phyloP scores from a whole-genome alignment of 2,329 filamentous ascomycete species.

The Claviceps sorghi region DNA sequence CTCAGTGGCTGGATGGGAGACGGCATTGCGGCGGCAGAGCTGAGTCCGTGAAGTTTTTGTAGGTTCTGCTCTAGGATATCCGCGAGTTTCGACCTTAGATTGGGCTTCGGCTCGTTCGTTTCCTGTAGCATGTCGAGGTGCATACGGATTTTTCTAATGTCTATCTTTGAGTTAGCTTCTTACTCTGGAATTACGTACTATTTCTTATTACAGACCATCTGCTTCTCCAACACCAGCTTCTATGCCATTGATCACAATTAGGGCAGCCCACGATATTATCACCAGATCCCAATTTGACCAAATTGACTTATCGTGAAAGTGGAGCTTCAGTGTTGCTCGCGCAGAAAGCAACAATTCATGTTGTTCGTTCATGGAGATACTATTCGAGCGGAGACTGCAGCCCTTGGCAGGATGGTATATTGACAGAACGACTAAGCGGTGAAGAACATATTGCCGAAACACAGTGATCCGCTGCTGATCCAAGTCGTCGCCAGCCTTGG shows the following conservation, averaged over 20 bases:
- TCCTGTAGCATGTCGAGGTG: constrained; percentile 16
- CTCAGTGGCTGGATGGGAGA: constrained; percentile 6
- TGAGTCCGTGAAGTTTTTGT: constrained; percentile 12
- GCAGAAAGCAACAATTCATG: constrained; percentile 27
- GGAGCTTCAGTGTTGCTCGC: constrained; percentile 24
- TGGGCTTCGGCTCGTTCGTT: constrained; percentile 15
- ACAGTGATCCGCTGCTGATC: constrained; percentile 21
- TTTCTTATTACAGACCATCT: constrained; percentile 18
- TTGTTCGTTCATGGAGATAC: constrained; percentile 23
- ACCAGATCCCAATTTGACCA: constrained; percentile 30
- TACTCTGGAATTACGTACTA: neutral
- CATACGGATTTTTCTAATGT: constrained; percentile 15
- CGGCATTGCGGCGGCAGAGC: neutral
- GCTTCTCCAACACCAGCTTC: constrained; percentile 24
- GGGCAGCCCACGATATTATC: constrained; percentile 29
- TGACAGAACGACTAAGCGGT: constrained; percentile 26
- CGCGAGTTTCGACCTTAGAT: constrained; percentile 9
- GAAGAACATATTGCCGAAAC: constrained; percentile 27
- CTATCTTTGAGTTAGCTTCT: constrained; percentile 5
- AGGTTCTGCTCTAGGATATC: constrained; percentile 13
- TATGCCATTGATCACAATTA: constrained; percentile 27
- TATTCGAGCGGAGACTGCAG: constrained; percentile 21
- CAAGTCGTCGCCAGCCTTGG: constrained; percentile 15
- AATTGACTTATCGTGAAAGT: constrained; percentile 25
- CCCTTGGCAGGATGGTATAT: constrained; percentile 28